Percentiles rank a stretch among this genome's conserved stretches.
Evolutionary conservation across 345 rosid genomes (phyloP).

Genomic region (Ceriops zippeliana): DNA sequence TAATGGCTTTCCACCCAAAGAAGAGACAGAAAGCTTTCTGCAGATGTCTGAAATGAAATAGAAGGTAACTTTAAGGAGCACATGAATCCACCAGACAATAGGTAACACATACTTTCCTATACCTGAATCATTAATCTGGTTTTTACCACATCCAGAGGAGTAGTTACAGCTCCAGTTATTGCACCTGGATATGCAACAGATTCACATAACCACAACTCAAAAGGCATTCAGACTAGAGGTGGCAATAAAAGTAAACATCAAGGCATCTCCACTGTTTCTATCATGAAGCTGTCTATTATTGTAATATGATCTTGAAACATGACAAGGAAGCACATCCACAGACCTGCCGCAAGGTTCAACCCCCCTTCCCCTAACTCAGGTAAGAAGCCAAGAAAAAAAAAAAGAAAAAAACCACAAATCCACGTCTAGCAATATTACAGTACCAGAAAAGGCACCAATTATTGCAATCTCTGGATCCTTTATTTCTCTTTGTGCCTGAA

Average conservation of each 20-base stretch:
- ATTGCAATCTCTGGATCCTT: conserved; percentile 85
- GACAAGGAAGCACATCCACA: no score
- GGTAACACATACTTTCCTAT: neutral
- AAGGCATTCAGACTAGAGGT: no score
- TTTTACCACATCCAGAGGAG: conserved; percentile 92
- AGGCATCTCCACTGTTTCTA: no score
- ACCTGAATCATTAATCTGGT: conserved; percentile 98
- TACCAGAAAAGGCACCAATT: conserved; percentile 91
- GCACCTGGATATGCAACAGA: conserved; percentile 46
- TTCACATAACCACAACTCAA: no score
- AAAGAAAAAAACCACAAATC: neutral
- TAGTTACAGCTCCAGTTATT: conserved; percentile 87
- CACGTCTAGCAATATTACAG: neutral
- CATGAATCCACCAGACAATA: neutral
- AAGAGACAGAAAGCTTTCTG: neutral
- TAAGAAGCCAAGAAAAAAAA: neutral
- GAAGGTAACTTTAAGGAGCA: no score
- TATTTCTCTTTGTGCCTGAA: conserved; percentile 68
- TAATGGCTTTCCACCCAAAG: neutral
- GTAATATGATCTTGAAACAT: no score
- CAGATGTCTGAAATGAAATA: neutral
- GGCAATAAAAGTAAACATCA: no score
- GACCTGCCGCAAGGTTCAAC: no score
- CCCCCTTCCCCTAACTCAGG: no score
- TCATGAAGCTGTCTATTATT: no score